phyloP scores from a whole-genome alignment of 2,329 filamentous ascomycete genomes.

The Clarireedia hainanense region DNA sequence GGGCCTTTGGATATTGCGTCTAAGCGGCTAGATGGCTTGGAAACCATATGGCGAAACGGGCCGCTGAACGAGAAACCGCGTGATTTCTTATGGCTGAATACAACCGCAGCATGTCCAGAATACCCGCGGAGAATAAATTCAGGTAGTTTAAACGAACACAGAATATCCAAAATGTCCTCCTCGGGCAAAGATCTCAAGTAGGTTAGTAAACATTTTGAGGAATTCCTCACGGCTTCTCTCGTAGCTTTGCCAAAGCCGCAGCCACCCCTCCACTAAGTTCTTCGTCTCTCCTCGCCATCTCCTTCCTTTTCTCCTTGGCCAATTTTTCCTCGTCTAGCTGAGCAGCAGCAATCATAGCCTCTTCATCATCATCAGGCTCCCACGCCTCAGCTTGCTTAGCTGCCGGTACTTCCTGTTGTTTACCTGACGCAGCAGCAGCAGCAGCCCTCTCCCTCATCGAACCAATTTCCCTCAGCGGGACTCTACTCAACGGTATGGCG shows the following conservation, averaged over 20 bases:
- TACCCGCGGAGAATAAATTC: no score
- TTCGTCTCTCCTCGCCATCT: conserved; percentile 30
- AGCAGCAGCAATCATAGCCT: conserved; percentile 41
- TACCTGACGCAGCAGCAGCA: conserved; percentile 1
- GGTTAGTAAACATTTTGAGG: no score
- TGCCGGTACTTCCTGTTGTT: neutral
- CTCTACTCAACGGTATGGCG: conserved; percentile 26
- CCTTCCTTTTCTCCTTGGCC: conserved; percentile 23
- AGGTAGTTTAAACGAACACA: no score
- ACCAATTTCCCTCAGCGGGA: conserved; percentile 22
- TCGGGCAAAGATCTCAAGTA: no score
- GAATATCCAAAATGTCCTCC: no score
- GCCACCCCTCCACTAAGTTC: conserved; percentile 50
- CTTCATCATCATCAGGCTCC: conserved; percentile 37
- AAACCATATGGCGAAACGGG: no score
- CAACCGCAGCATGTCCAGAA: no score
- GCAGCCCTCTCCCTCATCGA: conserved; percentile 6
- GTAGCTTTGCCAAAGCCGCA: conserved; percentile 50
- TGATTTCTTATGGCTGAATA: no score
- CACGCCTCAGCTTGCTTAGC: conserved; percentile 32
- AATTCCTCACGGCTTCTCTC: conserved; percentile 6
- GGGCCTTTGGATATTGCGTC: no score
- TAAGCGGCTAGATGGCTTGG: no score
- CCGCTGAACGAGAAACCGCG: no score
- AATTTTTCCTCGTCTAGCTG: conserved; percentile 35